These are phyloP conservation scores for Skeletonema menzelii DNA, from an alignment of 108 stramenopile species.

Conservation along the genomic window DNA sequence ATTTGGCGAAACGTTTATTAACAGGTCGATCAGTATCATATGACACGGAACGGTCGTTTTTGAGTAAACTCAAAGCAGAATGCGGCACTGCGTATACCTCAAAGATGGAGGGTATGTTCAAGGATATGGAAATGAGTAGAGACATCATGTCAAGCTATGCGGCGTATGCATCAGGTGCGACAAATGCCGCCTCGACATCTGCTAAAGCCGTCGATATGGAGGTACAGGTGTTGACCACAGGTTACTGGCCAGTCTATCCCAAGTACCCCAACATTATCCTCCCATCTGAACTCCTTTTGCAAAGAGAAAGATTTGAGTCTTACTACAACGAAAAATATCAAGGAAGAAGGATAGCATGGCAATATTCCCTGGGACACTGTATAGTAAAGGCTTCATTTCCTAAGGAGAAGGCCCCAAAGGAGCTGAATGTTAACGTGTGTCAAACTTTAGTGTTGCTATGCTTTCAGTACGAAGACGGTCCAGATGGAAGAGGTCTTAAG, in stretches of 20 bases:
- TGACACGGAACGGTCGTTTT: slow-evolving; percentile 91
- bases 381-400: slow-evolving; percentile 69
- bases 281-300: slow-evolving; percentile 57
- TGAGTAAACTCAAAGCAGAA: slow-evolving; percentile 95
- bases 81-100: slow-evolving; percentile 98
- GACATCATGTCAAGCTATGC: slow-evolving; percentile 91
- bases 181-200: slow-evolving; percentile 11
- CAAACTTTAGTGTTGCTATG: slow-evolving; percentile 93
- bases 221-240: slow-evolving; percentile 91
- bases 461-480: slow-evolving; percentile 65
- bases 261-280: slow-evolving; percentile 67
- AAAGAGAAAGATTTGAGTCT: slow-evolving; percentile 60
- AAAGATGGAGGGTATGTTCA: slow-evolving; percentile 99
- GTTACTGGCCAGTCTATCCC: slow-evolving; percentile 97
- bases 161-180: slow-evolving; percentile 36
- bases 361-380: slow-evolving; percentile 88
- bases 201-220: slow-evolving; percentile 72
- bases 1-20: slow-evolving; percentile 94
- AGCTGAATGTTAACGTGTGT: slow-evolving; percentile 87
- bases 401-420: slow-evolving; percentile 36
- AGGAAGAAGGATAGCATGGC: slow-evolving; percentile 96
- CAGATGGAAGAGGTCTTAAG: slow-evolving; percentile 48
- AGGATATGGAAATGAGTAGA: slow-evolving; percentile 93
- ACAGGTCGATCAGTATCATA: slow-evolving; percentile 80
- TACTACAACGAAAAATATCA: slow-evolving; percentile 93